These are phyloP conservation scores for Heracleum sosnowskyi DNA, from an alignment of 129 eudicot genomes.

Conservation along the genomic window DNA sequence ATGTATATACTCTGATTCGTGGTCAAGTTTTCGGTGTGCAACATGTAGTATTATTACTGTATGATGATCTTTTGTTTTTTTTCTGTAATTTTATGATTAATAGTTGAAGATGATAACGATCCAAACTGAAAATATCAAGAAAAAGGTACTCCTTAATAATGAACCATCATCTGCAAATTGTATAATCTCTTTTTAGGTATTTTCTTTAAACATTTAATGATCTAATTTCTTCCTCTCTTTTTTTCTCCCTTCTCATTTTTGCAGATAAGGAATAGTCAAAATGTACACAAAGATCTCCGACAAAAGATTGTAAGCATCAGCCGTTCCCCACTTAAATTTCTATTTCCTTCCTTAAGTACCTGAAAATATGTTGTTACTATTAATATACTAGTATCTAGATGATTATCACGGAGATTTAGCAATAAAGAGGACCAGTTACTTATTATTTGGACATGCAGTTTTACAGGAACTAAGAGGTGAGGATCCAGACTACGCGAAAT, in stretches of 20 bases:
- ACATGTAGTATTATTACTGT: not conserved
- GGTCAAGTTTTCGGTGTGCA: not conserved
- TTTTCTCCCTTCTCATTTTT: not conserved
- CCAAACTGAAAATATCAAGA: not conserved
- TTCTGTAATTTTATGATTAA: not conserved
- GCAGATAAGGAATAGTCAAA: not conserved
- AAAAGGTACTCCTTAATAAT: not conserved
- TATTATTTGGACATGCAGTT: not conserved
- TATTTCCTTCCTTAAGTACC: not conserved
- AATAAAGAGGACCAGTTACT: not conserved
- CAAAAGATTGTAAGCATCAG: not conserved
- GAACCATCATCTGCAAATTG: not conserved
- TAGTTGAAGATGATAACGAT: not conserved
- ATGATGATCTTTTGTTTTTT: not conserved
- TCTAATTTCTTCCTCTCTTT: not conserved
- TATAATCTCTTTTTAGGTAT: not conserved
- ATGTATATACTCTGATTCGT: not conserved
- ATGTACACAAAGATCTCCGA: not conserved
- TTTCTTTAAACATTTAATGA: not conserved
- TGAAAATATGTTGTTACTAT: not conserved
- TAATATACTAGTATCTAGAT: not conserved
- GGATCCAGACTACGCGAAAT: not conserved
- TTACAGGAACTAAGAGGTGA: constrained; percentile 2
- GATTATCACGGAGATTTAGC: not conserved
- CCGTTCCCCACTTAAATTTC: not conserved